Evolutionary conservation across 164 flowering plant genomes (phyloP), one percentile per base, ranked within the genome.

Genomic region (Vitis rotundifolia): DNA sequence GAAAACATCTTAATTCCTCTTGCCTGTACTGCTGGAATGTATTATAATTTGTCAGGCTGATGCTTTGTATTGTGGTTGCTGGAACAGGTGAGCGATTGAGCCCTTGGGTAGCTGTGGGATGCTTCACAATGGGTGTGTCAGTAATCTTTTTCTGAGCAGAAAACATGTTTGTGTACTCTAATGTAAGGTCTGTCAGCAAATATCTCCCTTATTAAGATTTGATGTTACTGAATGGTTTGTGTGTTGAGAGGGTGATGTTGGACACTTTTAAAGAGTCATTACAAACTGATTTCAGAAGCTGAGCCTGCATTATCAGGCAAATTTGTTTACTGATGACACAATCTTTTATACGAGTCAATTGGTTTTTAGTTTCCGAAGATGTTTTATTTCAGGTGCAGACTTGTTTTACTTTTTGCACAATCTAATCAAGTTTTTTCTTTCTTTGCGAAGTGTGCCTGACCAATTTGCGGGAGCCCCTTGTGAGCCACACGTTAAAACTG

Each of bases 81-180:
- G 78, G 44, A 72, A 78, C 86, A 89, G 96, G 96, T 70, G 97
- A 89, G 58, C 85, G 97, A 50, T 78, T 91, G 82, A 89, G 92
- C 74, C 97, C 97, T 26, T 91, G 92, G 97, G 87, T 91, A 47
- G 89, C 89, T 47, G 79, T 79, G 7, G 97, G 93, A 65, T 87
- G 97, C 83, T 84, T 89, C 65, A 66, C 78, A 9, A 91, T 91
- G 88, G 92, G 97, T 22, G 82, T 91, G 3, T 89, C 97, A n/a
- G 83, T 88, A 49, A 75, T 86, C 49, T 87, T 87, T 72, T 87
- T 82, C 80, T 82, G 66, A 74, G 59, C 13, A 28, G 49, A 37
- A 49, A 52, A 57, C 22, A 44, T 26, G 2, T 58, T 31, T 19
- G 5, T 62, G 28, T 58, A 22, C 31, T 15, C 47, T n/a, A 56